Evolutionary conservation across 2,329 filamentous ascomycete species (phyloP).

Genomic region (Laburnicola sp.): DNA sequence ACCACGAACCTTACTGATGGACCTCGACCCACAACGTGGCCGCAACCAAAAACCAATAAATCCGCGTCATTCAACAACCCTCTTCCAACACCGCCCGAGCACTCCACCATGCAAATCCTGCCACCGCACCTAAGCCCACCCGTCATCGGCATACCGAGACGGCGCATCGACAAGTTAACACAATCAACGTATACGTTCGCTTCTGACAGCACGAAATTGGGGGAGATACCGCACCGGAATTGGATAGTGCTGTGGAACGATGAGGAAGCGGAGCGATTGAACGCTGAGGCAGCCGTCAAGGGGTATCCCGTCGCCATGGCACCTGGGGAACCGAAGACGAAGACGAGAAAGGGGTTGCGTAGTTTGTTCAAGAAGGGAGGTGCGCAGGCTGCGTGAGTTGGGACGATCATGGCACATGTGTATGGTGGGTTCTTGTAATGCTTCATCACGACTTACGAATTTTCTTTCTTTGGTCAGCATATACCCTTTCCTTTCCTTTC

Average conservation of each 20-base stretch:
- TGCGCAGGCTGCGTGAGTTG: constrained; percentile 10
- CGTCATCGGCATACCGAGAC: constrained; percentile 28
- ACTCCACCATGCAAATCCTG: constrained; percentile 13
- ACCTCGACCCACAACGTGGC: constrained; percentile 29
- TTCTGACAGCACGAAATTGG: constrained; percentile 52
- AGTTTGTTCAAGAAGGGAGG: constrained; percentile 27
- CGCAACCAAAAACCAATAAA: constrained; percentile 21
- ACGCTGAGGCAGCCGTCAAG: constrained; percentile 41
- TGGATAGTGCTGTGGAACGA: constrained; percentile 51
- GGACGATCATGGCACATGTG: too few relatives aligned
- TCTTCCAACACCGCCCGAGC: constrained; percentile 7
- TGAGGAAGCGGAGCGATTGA: constrained; percentile 47
- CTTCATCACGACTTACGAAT: constrained; percentile 1
- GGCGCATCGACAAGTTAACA: constrained; percentile 37
- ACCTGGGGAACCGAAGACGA: constrained; percentile 12
- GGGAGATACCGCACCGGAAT: constrained; percentile 52
- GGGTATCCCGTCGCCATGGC: constrained; percentile 11
- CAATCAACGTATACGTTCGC: constrained; percentile 50
- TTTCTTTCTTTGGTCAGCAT: constrained; percentile 3
- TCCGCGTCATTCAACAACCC: constrained; percentile 6
- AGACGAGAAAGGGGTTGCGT: constrained; percentile 27
- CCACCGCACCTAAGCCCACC: constrained; percentile 20
- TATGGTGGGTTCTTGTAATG: neutral
- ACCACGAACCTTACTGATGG: constrained; percentile 28
- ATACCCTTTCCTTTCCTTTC: constrained; percentile 9